phyloP scores from a whole-genome alignment of 306 rosid genomes.

The Fagus sylvatica region DNA sequence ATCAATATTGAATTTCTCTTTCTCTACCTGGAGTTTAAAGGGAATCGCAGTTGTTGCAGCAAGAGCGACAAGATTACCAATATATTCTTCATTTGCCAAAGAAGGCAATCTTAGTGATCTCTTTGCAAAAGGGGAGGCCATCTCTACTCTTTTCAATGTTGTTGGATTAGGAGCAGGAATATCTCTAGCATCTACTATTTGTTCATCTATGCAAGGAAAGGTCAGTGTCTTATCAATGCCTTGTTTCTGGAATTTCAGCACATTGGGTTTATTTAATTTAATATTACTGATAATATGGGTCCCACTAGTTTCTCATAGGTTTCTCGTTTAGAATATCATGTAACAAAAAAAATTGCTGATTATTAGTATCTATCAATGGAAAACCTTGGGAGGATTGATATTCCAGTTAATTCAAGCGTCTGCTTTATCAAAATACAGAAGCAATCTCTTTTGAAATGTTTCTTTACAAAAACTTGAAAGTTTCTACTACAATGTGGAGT shows the following conservation, averaged over 20 bases:
- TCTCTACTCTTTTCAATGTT: constrained; percentile 91
- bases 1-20: constrained; percentile 11
- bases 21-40: constrained; percentile 45
- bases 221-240: constrained; percentile 25
- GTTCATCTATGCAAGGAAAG: constrained; percentile 94
- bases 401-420: neutral
- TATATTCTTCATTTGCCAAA: constrained; percentile 95
- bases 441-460: no score
- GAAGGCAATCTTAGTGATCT: constrained; percentile 99
- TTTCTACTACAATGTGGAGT: neutral
- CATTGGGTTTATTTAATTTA: neutral
- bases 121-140: constrained; percentile 99
- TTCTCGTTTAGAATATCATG: neutral
- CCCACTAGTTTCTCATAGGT: neutral
- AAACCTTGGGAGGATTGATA: constrained; percentile 10
- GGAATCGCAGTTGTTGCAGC: constrained; percentile 99
- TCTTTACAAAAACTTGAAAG: neutral
- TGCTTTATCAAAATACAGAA: neutral
- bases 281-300: neutral
- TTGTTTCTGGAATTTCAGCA: neutral
- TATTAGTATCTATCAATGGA: constrained; percentile 6
- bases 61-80: constrained; percentile 97
- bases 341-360: neutral
- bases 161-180: constrained; percentile 90
- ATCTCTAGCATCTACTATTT: constrained; percentile 88